Percentiles rank a stretch among this genome's conserved stretches.
These are phyloP conservation scores for Raddia guianensis DNA, from an alignment of 176 grass and related monocot species.

Conservation along the genomic window DNA sequence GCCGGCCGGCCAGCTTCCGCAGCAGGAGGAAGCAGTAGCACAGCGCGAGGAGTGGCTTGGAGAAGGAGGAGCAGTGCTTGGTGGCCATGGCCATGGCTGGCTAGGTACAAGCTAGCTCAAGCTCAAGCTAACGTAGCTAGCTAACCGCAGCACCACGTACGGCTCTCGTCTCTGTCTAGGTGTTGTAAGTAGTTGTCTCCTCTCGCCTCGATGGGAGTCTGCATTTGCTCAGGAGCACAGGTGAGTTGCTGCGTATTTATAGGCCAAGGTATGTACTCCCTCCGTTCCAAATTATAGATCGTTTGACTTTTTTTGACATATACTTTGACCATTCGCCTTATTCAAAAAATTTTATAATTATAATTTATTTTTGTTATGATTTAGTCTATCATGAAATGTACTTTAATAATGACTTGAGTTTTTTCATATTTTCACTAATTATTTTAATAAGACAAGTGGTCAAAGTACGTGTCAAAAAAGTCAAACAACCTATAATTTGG, in stretches of 20 bases:
- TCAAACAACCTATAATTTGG: too few species aligned
- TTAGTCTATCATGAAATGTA: too few species aligned
- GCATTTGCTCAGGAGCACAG: constrained; percentile 16
- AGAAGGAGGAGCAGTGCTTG: constrained; percentile 29
- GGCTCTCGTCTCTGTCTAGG: constrained; percentile 19
- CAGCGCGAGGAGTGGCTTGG: constrained; percentile 47
- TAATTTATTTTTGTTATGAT: too few species aligned
- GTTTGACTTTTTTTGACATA: too few species aligned
- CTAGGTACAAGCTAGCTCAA: background rate
- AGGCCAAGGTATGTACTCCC: background rate
- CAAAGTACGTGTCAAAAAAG: too few species aligned
- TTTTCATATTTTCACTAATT: too few species aligned
- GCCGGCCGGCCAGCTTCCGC: constrained; percentile 34
- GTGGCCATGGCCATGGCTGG: constrained; percentile 19
- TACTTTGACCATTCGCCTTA: too few species aligned
- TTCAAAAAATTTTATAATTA: too few species aligned
- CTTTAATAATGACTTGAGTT: too few species aligned
- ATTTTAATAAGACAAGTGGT: too few species aligned
- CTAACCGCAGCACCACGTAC: background rate
- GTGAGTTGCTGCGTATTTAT: constrained; percentile 7
- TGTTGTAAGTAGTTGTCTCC: constrained; percentile 30
- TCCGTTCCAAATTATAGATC: too few species aligned
- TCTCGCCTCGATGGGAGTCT: background rate
- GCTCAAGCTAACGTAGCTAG: background rate
- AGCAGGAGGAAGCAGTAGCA: constrained; percentile 40